phyloP scores from a whole-genome alignment of 495 filamentous ascomycete species.

The Talaromyces nanjingensis region DNA sequence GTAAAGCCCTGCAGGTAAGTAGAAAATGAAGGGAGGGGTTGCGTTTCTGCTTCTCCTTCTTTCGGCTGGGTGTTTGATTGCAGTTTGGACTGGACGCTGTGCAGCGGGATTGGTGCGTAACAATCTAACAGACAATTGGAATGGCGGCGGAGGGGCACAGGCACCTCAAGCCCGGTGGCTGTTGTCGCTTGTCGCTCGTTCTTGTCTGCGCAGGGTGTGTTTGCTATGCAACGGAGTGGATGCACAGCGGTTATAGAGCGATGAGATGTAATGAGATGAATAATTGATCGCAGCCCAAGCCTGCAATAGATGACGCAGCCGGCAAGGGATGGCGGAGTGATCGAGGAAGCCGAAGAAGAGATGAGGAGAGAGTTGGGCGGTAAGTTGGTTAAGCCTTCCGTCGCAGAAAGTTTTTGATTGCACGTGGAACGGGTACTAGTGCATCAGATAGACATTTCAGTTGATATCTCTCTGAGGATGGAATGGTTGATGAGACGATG shows the following conservation, averaged over 20 bases:
- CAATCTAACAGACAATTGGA: not conserved
- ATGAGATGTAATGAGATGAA: not conserved
- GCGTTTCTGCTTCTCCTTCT: not conserved
- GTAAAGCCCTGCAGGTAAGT: not conserved
- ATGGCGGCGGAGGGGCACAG: constrained; percentile 4
- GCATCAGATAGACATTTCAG: not conserved
- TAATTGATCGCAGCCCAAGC: not conserved
- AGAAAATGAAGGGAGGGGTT: not conserved
- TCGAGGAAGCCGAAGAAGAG: not conserved
- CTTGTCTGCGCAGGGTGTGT: not conserved
- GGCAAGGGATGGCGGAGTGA: not conserved
- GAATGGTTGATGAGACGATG: not conserved
- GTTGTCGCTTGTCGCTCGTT: not conserved
- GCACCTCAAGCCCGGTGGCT: not conserved
- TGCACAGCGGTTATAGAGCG: not conserved
- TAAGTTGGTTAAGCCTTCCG: not conserved
- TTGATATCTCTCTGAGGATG: not conserved
- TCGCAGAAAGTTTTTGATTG: not conserved
- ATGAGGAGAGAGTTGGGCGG: not conserved
- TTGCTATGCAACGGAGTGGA: not conserved
- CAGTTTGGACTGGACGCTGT: not conserved
- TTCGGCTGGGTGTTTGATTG: not conserved
- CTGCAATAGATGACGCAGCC: not conserved
- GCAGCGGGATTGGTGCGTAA: not conserved
- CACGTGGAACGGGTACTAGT: not conserved